phyloP scores from a whole-genome alignment of 495 filamentous ascomycete genomes.

The Daldinia childiae region DNA sequence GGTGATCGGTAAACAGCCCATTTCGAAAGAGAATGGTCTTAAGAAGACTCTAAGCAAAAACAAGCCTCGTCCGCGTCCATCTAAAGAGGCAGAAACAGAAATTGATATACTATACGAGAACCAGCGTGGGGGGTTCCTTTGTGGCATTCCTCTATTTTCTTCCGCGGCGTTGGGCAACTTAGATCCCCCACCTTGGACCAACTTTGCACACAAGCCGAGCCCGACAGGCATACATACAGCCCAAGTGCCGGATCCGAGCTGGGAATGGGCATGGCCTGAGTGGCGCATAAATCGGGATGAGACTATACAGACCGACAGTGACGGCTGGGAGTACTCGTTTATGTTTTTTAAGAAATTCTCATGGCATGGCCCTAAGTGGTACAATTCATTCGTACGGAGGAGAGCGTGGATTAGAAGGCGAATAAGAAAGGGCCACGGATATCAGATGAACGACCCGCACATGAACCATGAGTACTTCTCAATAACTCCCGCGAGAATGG shows the following conservation, averaged over 20 bases:
- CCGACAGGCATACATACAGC: constrained; percentile 89
- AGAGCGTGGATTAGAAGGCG: constrained; percentile 88
- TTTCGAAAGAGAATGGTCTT: constrained; percentile 10
- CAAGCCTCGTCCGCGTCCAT: constrained; percentile 8
- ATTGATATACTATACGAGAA: constrained; percentile 97
- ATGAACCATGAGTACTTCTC: constrained; percentile 87
- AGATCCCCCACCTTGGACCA: constrained; percentile 89
- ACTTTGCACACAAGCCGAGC: constrained; percentile 72
- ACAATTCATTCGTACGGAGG: constrained; percentile 88
- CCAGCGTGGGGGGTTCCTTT: constrained; percentile 83
- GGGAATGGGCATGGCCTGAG: constrained; percentile 94
- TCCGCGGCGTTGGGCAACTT: constrained; percentile 84
- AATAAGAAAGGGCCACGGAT: constrained; percentile 65
- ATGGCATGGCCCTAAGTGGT: constrained; percentile 95
- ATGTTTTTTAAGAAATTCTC: constrained; percentile 77
- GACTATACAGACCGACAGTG: constrained; percentile 78
- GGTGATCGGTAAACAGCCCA: constrained; percentile 10
- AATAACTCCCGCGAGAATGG: constrained; percentile 60
- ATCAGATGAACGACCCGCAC: constrained; percentile 59
- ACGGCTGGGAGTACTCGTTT: constrained; percentile 96
- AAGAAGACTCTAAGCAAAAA: constrained; percentile 3
- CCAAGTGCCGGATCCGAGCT: constrained; percentile 92
- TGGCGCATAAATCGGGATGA: constrained; percentile 94
- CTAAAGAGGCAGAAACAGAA: constrained; percentile 59
- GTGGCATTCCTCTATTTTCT: constrained; percentile 89